Base-by-base conservation (phyloP, 495 filamentous ascomycete genomes). In the Aspergillus asperescens region DNA sequence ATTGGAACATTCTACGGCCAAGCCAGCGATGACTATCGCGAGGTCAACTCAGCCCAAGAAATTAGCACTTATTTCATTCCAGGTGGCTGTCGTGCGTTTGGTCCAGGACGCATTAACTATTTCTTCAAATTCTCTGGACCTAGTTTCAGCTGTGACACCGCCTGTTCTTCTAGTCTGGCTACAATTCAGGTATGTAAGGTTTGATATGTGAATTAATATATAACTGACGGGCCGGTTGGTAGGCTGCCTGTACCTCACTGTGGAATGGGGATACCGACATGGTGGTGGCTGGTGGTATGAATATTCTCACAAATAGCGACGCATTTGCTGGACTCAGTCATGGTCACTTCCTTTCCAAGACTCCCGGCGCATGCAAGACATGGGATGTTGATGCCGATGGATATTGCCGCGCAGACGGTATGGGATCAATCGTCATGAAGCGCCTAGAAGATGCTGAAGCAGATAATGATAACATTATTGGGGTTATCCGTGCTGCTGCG, bases 41-140 rank as follows among this genome's bases (percentile, higher is more conserved):
- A 90, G 57, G 80, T 88, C 43, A 88, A 89, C 57, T 78, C 80
- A 15, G 78, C 77, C 1, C 77, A 90, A 55, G 81, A 88, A 43
- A 78, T 91, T 27, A 85, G 88, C 61, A 89, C 85, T 1, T 90
- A 92, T 63, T 88, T 74, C 69, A 87, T 89, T 57, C 83, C 88
- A 0, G 88, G 88, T 32, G 84, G 81, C 57, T 76, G 81, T 4
- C 78, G 86, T 13, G 87, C 86, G 3, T 90, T 90, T 50, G 79
- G 79, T 0, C 81, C 82, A 0, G 84, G 59, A 5, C 76, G 76
- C 47, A 81, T 82, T 60, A 75, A 73, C 50, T 53, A 53, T 32
- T 53, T 53, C 60, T 85, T 90, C 59, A 84, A 83, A 38, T 89
- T 89, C 61, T 77, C 74, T 31, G 87, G 87, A 0, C 86, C 87